A percentile compares a stretch with the other conserved stretches of the same genome.
Evolutionary conservation across 805 yeast species (phyloP).

Genomic region (Candida methanosorbosa): DNA sequence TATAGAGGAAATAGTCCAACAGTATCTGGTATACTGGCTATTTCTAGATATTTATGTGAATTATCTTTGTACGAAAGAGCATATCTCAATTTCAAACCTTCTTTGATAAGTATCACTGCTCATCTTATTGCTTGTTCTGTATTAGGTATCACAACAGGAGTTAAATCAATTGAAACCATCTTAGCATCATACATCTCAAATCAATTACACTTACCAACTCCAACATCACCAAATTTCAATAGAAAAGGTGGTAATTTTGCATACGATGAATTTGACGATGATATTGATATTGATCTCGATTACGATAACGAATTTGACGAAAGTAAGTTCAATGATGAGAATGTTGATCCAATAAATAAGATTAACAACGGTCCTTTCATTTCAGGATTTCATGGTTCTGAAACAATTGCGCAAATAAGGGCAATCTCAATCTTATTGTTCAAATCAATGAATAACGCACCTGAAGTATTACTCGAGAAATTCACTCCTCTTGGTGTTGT

Average conservation of each 20-base stretch:
- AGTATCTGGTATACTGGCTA: constrained; percentile 45
- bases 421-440: constrained; percentile 34
- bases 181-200: constrained; percentile 7
- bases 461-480: constrained; percentile 44
- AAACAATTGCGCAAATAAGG: constrained; percentile 30
- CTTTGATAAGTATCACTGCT: constrained; percentile 41
- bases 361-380: constrained; percentile 37
- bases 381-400: constrained; percentile 35
- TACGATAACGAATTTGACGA: constrained; percentile 8
- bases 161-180: constrained; percentile 22
- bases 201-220: constrained; percentile 8
- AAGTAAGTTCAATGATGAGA: constrained; percentile 17
- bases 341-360: constrained; percentile 30
- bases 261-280: background rate
- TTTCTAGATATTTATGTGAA: constrained; percentile 47
- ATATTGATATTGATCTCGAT: constrained; percentile 5
- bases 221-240: constrained; percentile 11
- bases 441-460: constrained; percentile 33
- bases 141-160: constrained; percentile 37
- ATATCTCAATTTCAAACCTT: constrained; percentile 34
- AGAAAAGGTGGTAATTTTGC: constrained; percentile 1
- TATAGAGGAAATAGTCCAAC: constrained; percentile 24
- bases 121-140: constrained; percentile 46
- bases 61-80: constrained; percentile 39
- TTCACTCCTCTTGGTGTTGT: constrained; percentile 45